Conservation (phyloP, 192 early-diverging fungal genomes). For the Gaertneriomyces semiglobifer region DNA sequence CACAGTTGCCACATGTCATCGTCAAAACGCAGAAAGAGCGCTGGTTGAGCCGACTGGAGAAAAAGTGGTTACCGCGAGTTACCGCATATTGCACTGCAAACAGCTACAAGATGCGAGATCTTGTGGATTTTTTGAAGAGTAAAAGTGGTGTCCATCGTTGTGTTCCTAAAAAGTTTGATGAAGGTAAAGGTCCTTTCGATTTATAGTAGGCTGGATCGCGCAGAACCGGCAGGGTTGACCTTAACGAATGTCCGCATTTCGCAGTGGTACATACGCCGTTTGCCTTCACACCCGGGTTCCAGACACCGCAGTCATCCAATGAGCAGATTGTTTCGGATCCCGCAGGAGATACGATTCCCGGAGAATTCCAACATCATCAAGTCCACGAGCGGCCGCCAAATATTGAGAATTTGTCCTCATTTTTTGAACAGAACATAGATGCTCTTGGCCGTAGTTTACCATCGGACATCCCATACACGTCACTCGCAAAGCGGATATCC, state of each 20-base stretch:
- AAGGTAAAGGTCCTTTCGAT: slow-evolving; percentile 21
- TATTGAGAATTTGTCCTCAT: slow-evolving; percentile 21
- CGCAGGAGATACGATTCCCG: not conserved
- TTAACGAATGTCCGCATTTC: not conserved
- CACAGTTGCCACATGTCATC: slow-evolving; percentile 35
- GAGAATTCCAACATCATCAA: slow-evolving; percentile 3
- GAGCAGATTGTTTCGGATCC: slow-evolving; percentile 11
- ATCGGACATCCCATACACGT: slow-evolving; percentile 16
- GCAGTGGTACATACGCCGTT: not conserved
- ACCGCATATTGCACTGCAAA: slow-evolving; percentile 77
- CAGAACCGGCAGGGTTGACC: not conserved
- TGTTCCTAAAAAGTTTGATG: slow-evolving; percentile 45
- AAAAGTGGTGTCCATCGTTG: slow-evolving; percentile 33
- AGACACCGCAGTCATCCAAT: too few species aligned
- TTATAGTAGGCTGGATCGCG: not conserved
- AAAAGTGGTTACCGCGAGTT: slow-evolving; percentile 56
- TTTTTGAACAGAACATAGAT: slow-evolving; percentile 42
- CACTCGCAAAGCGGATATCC: slow-evolving; percentile 39
- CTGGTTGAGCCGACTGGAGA: slow-evolving; percentile 68
- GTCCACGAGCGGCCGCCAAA: slow-evolving; percentile 1
- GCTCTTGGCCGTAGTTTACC: slow-evolving; percentile 28
- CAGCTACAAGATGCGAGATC: slow-evolving; percentile 51
- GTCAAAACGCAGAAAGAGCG: slow-evolving; percentile 38
- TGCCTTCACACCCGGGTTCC: too few species aligned
- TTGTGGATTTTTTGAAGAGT: slow-evolving; percentile 52